phyloP scores from a whole-genome alignment of 2,329 filamentous ascomycete species.

The Neopestalotiopsis sp. region DNA sequence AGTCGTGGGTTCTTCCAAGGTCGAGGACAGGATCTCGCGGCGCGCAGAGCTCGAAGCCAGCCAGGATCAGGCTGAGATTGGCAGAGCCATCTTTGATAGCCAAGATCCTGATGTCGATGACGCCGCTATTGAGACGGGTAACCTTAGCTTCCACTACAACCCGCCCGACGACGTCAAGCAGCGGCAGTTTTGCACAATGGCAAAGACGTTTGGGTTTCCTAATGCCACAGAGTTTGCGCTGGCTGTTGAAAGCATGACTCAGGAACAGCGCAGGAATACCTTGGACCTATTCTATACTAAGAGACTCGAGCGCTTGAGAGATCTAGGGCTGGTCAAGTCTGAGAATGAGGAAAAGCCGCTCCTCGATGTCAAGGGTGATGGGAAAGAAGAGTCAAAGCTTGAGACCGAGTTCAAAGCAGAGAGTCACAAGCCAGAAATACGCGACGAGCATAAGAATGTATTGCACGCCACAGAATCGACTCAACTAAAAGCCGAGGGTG shows the following conservation, averaged over 20 bases:
- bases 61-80: conserved; percentile 52
- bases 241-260: conserved; percentile 88
- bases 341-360: conserved; percentile 19
- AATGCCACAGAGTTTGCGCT: conserved; percentile 85
- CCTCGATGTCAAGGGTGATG: conserved; percentile 17
- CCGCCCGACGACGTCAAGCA: conserved; percentile 76
- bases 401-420: not conserved
- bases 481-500: not conserved
- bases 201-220: conserved; percentile 75
- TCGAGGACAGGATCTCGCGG: conserved; percentile 85
- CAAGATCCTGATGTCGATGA: conserved; percentile 41
- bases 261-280: conserved; percentile 78
- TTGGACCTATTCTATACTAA: conserved; percentile 81
- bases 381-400: conserved; percentile 24
- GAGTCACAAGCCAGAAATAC: not conserved
- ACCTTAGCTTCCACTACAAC: conserved; percentile 62
- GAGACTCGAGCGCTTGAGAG: conserved; percentile 59
- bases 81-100: conserved; percentile 59
- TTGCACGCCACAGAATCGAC: no score
- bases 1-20: conserved; percentile 87
- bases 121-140: conserved; percentile 25
- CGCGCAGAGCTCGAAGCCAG: conserved; percentile 68
- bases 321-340: conserved; percentile 31
- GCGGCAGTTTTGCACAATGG: conserved; percentile 92
- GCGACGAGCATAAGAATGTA: not conserved